Evolutionary conservation across 2,329 filamentous ascomycete genomes (phyloP), one percentile per base, ranked within the genome.

Genomic region (Phaeomoniella chlamydospora): DNA sequence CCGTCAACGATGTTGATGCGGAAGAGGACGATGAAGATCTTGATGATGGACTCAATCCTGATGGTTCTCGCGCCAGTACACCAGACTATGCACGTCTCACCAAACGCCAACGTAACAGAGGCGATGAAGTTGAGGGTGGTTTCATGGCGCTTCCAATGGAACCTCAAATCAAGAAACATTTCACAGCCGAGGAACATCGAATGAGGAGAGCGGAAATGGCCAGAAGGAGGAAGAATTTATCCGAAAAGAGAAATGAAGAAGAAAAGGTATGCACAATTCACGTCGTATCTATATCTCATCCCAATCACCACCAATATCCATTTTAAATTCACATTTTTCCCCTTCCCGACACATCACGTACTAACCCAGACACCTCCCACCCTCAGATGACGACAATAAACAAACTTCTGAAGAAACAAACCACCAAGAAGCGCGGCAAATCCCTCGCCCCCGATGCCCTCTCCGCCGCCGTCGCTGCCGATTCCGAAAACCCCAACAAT

Each of bases 181-280:
- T 83, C 34, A 81, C 78, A 0, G 77, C 75, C 0, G 79, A 81
- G 51, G 79, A 84, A 49, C 74, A 80, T 49, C 74, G 74, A 33
- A 80, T 81, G 72, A 70, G 79, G 34, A 65, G 79, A 37, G 74
- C 76, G 5, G 79, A 84, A 52, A 83, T 83, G 77, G 79, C 79
- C 5, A 63, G 79, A 38, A 67, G 79, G 36, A 64, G 79, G 41
- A 83, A 83, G 59, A 82, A 83, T 43, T 62, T 83, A 18, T 80
- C 74, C 39, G 79, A 83, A 57, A 81, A 82, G 59, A 70, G 78
- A n/a, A 80, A 81, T 37, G 78, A 83, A 49, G 79, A 84, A 58
- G 79, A 83, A 54, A 84, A 83, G 67, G 73, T 34, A 34, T 18
- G 32, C 15, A 32, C 10, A 10, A 29, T 32, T 32, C 10, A n/a